These are phyloP conservation scores for Parafenestella ontariensis DNA, from an alignment of 2,329 filamentous ascomycete genomes.

Conservation along the genomic window DNA sequence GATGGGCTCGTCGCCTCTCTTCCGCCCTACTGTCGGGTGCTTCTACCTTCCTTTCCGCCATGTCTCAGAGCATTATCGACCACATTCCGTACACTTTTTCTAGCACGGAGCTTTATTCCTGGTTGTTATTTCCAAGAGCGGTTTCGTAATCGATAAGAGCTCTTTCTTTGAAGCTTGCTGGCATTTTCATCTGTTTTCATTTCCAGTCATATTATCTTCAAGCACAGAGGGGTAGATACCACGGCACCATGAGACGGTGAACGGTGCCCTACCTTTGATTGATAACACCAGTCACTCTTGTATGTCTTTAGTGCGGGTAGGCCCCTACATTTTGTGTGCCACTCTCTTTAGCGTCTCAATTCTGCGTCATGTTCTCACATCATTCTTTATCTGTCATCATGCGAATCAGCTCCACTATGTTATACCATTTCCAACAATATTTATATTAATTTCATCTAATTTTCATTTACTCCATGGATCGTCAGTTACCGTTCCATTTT, in stretches of 20 bases:
- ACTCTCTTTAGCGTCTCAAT: not conserved
- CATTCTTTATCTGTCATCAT: constrained; percentile 1
- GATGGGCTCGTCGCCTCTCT: not conserved
- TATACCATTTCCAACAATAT: constrained; percentile 9
- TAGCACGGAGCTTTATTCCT: not conserved
- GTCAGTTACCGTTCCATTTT: not conserved
- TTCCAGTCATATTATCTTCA: not conserved
- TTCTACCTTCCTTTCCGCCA: not conserved
- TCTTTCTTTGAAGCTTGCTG: not conserved
- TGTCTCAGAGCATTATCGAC: not conserved
- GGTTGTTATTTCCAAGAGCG: not conserved
- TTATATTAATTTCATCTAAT: constrained; percentile 15
- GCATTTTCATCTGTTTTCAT: not conserved
- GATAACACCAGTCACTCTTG: not conserved
- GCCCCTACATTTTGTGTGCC: not conserved
- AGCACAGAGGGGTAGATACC: not conserved
- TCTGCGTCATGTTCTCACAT: not conserved
- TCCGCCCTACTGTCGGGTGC: not conserved
- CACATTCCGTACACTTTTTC: not conserved
- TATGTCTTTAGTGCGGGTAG: not conserved
- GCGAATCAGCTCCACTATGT: not conserved
- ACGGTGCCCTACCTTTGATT: not conserved
- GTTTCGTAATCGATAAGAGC: not conserved
- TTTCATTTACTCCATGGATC: not conserved
- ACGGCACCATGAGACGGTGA: not conserved